phyloP scores from a whole-genome alignment of 1,284 basidiomycete species.

The Fomitopsis betulina region DNA sequence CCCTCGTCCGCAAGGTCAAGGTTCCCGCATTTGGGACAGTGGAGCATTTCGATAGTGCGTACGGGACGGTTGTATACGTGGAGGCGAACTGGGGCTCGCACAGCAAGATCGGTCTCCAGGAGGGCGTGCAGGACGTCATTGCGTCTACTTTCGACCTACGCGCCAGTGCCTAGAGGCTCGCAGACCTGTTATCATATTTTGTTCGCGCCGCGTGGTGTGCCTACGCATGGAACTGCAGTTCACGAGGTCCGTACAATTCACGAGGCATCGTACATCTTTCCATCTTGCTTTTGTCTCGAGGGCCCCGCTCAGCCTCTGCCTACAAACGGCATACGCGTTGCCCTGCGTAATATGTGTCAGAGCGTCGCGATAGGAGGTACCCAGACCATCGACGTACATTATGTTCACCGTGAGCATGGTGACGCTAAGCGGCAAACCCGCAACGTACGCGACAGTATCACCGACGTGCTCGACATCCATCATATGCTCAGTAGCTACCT shows the following conservation, averaged over 20 bases:
- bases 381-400: slow-evolving; percentile 46
- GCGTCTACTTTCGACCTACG: slow-evolving; percentile 39
- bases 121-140: slow-evolving; percentile 72
- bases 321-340: slow-evolving; percentile 20
- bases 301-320: slow-evolving; percentile 7
- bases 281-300: neutral
- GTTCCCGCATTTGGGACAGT: slow-evolving; percentile 56
- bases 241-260: too few species aligned
- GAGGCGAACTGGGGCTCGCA: slow-evolving; percentile 64
- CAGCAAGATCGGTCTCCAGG: slow-evolving; percentile 58
- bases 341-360: slow-evolving; percentile 14
- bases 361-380: neutral
- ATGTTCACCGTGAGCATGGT: slow-evolving; percentile 71
- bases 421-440: slow-evolving; percentile 60
- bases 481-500: slow-evolving; percentile 51
- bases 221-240: too few species aligned
- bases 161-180: neutral
- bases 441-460: slow-evolving; percentile 66
- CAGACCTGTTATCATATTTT: neutral
- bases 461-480: slow-evolving; percentile 73
- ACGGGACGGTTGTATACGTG: slow-evolving; percentile 51
- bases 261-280: neutral
- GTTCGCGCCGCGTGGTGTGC: too few species aligned
- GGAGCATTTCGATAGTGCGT: slow-evolving; percentile 45
- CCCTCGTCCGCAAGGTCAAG: slow-evolving; percentile 41